phyloP scores from a whole-genome alignment of 2,329 filamentous ascomycete genomes.

The Aureobasidium mangrovei region DNA sequence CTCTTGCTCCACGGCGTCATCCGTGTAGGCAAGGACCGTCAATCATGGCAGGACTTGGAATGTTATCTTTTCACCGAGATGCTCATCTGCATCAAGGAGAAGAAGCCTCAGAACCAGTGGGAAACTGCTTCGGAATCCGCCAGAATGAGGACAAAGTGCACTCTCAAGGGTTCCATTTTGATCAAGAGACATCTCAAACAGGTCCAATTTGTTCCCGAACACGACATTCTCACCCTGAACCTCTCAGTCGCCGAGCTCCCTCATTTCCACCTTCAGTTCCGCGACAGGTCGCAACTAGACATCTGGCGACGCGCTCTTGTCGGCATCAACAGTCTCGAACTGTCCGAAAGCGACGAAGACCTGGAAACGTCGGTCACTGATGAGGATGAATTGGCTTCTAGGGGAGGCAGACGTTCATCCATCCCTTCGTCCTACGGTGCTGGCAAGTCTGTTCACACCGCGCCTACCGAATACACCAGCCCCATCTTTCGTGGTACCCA shows the following conservation, averaged over 20 bases:
- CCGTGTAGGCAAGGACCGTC: slow-evolving; percentile 88
- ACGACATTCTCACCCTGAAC: slow-evolving; percentile 78
- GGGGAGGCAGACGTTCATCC: slow-evolving; percentile 57
- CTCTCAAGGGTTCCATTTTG: slow-evolving; percentile 90
- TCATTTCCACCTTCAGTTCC: slow-evolving; percentile 87
- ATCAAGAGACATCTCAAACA: slow-evolving; percentile 97
- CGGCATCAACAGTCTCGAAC: slow-evolving; percentile 67
- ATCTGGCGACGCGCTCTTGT: slow-evolving; percentile 81
- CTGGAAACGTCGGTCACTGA: slow-evolving; percentile 77
- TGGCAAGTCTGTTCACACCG: slow-evolving; percentile 73
- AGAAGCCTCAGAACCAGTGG: slow-evolving; percentile 65
- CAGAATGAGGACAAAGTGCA: slow-evolving; percentile 63
- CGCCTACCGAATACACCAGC: slow-evolving; percentile 84
- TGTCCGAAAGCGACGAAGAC: slow-evolving; percentile 54
- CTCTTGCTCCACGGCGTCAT: slow-evolving; percentile 82
- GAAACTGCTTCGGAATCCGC: slow-evolving; percentile 29
- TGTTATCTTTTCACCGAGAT: slow-evolving; percentile 97
- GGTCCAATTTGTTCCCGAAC: slow-evolving; percentile 61
- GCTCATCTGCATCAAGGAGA: slow-evolving; percentile 99
- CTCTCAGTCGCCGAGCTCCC: slow-evolving; percentile 87
- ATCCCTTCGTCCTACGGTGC: slow-evolving; percentile 75
- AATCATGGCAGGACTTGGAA: slow-evolving; percentile 95
- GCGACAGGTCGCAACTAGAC: slow-evolving; percentile 74
- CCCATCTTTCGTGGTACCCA: slow-evolving; percentile 39
- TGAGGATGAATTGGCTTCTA: slow-evolving; percentile 63